Percentiles rank a stretch among this genome's conserved stretches.
These are phyloP conservation scores for Chytridium lagenaria DNA, from an alignment of 371 early-diverging fungal species.

Conservation along the genomic window DNA sequence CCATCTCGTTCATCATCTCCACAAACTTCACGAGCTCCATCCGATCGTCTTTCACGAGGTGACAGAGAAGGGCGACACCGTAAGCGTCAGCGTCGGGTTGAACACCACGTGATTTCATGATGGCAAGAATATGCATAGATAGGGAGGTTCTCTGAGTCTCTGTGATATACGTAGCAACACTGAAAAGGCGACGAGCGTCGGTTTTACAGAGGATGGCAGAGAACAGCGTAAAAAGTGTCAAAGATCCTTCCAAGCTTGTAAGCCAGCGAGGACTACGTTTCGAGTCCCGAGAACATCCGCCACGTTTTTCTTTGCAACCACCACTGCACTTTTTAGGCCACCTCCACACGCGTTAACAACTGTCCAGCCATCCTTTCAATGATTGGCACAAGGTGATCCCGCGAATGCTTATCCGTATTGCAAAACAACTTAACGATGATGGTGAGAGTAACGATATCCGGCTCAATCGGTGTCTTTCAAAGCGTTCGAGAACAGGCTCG, in stretches of 20 bases:
- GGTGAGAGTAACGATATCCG: neutral
- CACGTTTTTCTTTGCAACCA: neutral
- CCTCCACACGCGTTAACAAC: too few species aligned
- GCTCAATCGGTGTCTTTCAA: neutral
- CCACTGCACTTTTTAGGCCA: too few species aligned
- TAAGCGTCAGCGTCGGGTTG: neutral
- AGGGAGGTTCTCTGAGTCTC: neutral
- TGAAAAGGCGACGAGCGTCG: neutral
- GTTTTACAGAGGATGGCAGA: neutral
- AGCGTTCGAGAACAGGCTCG: neutral
- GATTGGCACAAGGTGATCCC: neutral
- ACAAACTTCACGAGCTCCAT: neutral
- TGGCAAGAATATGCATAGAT: neutral
- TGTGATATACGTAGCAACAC: neutral
- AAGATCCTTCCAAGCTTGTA: neutral
- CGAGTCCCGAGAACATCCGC: neutral
- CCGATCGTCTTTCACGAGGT: neutral
- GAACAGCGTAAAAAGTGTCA: neutral
- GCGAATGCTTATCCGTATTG: neutral
- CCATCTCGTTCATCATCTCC: conserved; percentile 1
- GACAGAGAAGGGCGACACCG: neutral
- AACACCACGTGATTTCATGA: neutral
- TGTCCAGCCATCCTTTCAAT: neutral
- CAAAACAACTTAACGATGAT: neutral
- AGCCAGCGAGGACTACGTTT: neutral